Evolutionary conservation across 192 early-diverging fungal genomes (phyloP).

Genomic region (Rhizophagus sp.): DNA sequence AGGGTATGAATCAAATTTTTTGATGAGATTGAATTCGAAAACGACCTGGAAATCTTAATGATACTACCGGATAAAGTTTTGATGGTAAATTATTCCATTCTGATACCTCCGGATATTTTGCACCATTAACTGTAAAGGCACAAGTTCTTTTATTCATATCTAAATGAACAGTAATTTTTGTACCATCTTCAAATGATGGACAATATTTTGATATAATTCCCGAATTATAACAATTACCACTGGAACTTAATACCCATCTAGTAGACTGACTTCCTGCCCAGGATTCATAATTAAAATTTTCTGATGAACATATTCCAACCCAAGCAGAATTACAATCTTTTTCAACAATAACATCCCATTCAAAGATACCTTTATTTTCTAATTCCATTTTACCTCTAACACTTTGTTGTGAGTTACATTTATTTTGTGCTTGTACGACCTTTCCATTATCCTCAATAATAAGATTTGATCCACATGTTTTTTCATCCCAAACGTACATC

Average conservation of each 20-base stretch:
- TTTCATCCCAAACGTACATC: no score
- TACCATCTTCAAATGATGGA: constrained; percentile 6
- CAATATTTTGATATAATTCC: neutral
- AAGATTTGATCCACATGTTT: neutral
- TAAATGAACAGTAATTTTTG: constrained; percentile 20
- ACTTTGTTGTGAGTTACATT: neutral
- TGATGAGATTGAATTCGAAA: neutral
- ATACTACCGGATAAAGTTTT: constrained; percentile 21
- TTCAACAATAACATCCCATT: constrained; percentile 23
- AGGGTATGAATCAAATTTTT: no score
- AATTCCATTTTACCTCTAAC: neutral
- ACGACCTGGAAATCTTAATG: neutral
- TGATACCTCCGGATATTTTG: neutral
- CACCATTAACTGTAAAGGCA: constrained; percentile 12
- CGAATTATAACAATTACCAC: neutral
- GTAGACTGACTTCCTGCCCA: neutral
- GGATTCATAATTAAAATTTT: neutral
- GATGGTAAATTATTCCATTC: constrained; percentile 19
- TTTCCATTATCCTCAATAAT: neutral
- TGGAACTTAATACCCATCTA: constrained; percentile 1
- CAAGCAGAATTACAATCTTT: neutral
- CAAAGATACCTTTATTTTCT: neutral
- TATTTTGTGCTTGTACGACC: neutral
- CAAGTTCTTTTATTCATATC: constrained; percentile 22
- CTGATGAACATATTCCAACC: neutral